Evolutionary conservation across 768 basidiomycete species (phyloP).

Genomic region (Hydnomerulius pinastri): DNA sequence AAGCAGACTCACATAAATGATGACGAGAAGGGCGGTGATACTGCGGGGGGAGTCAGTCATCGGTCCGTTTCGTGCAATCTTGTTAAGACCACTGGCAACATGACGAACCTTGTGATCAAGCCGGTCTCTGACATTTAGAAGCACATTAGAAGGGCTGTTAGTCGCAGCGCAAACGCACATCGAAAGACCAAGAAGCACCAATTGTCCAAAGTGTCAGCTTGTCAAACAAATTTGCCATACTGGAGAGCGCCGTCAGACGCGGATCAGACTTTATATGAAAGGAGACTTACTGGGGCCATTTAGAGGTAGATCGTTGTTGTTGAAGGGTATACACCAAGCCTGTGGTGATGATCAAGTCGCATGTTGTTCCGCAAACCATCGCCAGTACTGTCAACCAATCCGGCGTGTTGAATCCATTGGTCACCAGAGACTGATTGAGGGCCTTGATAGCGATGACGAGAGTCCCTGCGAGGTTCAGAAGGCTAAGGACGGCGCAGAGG

Average conservation of each 20-base stretch:
- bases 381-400: conserved; percentile 1
- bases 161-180: background rate
- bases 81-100: too few species aligned
- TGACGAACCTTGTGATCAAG: background rate
- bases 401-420: background rate
- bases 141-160: too few species aligned
- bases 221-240: background rate
- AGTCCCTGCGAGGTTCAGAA: conserved; percentile 2
- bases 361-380: background rate
- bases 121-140: background rate
- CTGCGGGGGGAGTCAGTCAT: background rate
- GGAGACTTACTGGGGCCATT: background rate
- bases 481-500: background rate
- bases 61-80: too few species aligned
- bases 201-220: conserved; percentile 2
- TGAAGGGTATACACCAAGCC: conserved; percentile 3
- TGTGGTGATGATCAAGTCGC: conserved; percentile 1
- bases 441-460: background rate
- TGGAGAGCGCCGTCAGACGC: too few species aligned
- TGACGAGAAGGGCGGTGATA: conserved; percentile 3
- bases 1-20: conserved; percentile 1
- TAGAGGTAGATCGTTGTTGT: background rate
- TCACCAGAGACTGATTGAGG: background rate
- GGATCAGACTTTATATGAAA: too few species aligned
- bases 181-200: background rate